phyloP scores from a whole-genome alignment of 768 basidiomycete genomes.

The Coprinopsis strossmayeri region DNA sequence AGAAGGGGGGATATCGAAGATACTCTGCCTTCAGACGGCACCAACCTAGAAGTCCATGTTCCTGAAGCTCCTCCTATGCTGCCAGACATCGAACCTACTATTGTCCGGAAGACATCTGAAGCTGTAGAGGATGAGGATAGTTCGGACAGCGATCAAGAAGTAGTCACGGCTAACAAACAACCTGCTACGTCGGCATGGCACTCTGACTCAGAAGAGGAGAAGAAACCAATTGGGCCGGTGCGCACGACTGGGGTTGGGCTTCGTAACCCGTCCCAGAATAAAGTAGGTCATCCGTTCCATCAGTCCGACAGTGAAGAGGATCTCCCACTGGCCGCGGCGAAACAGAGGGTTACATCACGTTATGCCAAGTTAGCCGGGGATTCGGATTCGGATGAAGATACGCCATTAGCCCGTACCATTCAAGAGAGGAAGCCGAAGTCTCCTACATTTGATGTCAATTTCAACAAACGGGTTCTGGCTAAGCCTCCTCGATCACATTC shows the following conservation, averaged over 20 bases:
- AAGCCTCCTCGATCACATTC: slow-evolving; percentile 7
- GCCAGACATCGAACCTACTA: slow-evolving; percentile 35
- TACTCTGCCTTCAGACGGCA: slow-evolving; percentile 1
- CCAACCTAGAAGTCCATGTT: slow-evolving; percentile 25
- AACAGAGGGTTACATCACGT: slow-evolving; percentile 20
- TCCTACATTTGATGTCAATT: slow-evolving; percentile 34
- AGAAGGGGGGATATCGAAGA: slow-evolving; percentile 14
- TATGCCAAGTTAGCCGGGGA: slow-evolving; percentile 9
- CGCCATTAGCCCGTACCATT: slow-evolving; percentile 59
- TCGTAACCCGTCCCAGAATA: slow-evolving; percentile 33
- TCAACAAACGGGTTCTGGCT: slow-evolving; percentile 22
- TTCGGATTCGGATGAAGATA: slow-evolving; percentile 61
- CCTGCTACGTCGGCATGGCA: slow-evolving; percentile 29
- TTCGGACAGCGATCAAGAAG: slow-evolving; percentile 37
- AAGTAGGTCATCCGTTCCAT: slow-evolving; percentile 9
- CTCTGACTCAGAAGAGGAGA: slow-evolving; percentile 56
- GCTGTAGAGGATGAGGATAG: slow-evolving; percentile 41
- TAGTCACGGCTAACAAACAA: slow-evolving; percentile 9
- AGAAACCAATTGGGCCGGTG: slow-evolving; percentile 29
- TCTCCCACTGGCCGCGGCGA: slow-evolving; percentile 64
- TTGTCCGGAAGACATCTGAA: slow-evolving; percentile 30
- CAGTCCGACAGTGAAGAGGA: slow-evolving; percentile 74
- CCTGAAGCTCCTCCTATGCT: slow-evolving; percentile 34
- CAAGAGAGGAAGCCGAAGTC: slow-evolving; percentile 34
- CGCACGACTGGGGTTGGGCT: slow-evolving; percentile 56